These are phyloP conservation scores for Plasmodium relictum DNA, from an alignment of 169 alveolate genomes.

Conservation along the genomic window DNA sequence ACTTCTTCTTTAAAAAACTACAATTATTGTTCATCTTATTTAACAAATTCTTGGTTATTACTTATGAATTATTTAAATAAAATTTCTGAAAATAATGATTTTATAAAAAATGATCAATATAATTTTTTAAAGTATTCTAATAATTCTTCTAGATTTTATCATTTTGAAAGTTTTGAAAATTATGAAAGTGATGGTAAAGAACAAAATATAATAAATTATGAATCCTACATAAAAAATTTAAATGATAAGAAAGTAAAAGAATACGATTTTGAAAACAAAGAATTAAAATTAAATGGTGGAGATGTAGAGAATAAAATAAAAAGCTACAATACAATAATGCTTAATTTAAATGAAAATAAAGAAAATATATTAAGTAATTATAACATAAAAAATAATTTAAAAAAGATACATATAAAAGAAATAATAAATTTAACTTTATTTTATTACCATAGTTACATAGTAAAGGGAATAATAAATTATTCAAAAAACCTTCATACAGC, in stretches of 20 bases:
- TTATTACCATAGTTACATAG: slow-evolving; percentile 30
- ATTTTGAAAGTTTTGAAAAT: background rate
- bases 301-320: background rate
- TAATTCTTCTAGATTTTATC: background rate
- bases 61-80: slow-evolving; percentile 53
- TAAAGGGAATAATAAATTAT: slow-evolving; percentile 12
- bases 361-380: background rate
- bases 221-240: background rate
- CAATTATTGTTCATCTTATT: slow-evolving; percentile 16
- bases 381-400: background rate
- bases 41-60: slow-evolving; percentile 52
- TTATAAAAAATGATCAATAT: slow-evolving; percentile 7
- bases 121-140: slow-evolving; percentile 2
- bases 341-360: no score
- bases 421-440: slow-evolving; percentile 57
- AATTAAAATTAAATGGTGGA: background rate
- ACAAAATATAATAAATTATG: background rate
- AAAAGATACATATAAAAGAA: slow-evolving; percentile 19
- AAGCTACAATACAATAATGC: background rate
- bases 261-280: background rate
- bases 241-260: background rate
- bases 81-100: slow-evolving; percentile 23
- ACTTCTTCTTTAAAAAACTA: slow-evolving; percentile 29
- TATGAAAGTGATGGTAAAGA: background rate
- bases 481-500: background rate